Evolutionary conservation across 1,284 basidiomycete genomes (phyloP), one percentile per base, ranked within the genome.

Genomic region (Trametes hirsuta): DNA sequence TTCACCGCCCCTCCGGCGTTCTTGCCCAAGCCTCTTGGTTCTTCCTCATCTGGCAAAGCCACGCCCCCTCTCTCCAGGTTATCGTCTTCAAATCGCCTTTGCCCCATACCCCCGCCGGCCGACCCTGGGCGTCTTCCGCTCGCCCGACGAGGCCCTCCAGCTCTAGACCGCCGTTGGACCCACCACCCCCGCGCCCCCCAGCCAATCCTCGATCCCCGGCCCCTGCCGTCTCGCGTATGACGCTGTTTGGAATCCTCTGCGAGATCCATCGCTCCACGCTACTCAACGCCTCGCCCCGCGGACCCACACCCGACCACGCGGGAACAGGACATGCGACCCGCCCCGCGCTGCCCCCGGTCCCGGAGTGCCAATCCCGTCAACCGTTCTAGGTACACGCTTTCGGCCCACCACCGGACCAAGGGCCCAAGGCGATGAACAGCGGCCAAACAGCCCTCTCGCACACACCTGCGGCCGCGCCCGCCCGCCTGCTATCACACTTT

Each of bases 171-270:
- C 41, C 14, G 12, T 35, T 37, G 39, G 39, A 44, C 47, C 56
- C 56, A 52, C 56, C n/a, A 12, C 47, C 8, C 41, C 39, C 15
- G 14, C 18, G 12, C 4, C 11, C 21, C 25, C 54, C 49, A 58
- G 49, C 56, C 56, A 58, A 58, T 58, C 56, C 44, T n/a, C 49
- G 37, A n/a, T 12, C 21, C 25, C 49, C 56, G 56, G 49, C n/a
- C 30, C 15, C 36, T 40, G 24, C 36, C 48, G 48, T 35, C 48
- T 50, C 48, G 48, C 39, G 48, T 39, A 37, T 37, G 21, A 30
- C 30, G 30, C 30, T 30, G 4, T 30, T 5, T 30, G 8, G 30
- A 30, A 30, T 5, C 30, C 4, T 8, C 8, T 4, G 4, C 30
- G 30, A 30, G 30, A 30, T 30, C 30, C 30, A 30, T 30, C 30